Percentiles rank a stretch among this genome's conserved stretches.
Evolutionary conservation across 1,284 basidiomycete genomes (phyloP).

Genomic region (Takashimella koratensis): DNA sequence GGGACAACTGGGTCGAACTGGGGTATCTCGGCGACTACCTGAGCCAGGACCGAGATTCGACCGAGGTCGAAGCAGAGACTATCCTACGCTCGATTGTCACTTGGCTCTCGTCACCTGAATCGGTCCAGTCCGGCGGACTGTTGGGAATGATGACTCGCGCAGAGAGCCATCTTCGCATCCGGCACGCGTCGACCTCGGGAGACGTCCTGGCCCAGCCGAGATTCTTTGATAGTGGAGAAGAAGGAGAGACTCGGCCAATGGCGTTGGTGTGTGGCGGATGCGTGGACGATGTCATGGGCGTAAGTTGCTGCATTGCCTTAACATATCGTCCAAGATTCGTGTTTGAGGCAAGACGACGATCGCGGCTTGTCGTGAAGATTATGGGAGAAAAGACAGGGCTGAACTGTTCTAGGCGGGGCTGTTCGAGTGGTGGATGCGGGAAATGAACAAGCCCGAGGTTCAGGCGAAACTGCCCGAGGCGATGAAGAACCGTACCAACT

Average conservation of each 20-base stretch:
- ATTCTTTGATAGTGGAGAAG: neutral
- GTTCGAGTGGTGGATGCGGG: conserved; percentile 25
- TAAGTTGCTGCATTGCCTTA: too few species aligned
- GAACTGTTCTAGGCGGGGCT: conserved; percentile 20
- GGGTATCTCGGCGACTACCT: conserved; percentile 13
- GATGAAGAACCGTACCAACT: conserved; percentile 13
- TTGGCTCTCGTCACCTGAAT: conserved; percentile 18
- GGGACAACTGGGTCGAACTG: conserved; percentile 28
- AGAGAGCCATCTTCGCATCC: conserved; percentile 18
- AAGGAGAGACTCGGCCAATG: neutral
- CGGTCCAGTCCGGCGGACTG: conserved; percentile 13
- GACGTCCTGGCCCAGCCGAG: neutral
- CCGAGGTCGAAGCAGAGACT: neutral
- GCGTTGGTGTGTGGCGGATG: conserved; percentile 18
- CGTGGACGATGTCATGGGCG: conserved; percentile 21
- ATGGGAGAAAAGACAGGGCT: too few species aligned
- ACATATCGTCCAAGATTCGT: too few species aligned
- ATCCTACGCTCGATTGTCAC: conserved; percentile 14
- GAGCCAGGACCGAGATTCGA: neutral
- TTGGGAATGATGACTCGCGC: conserved; percentile 21
- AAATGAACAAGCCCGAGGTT: conserved; percentile 20
- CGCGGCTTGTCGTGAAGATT: too few species aligned
- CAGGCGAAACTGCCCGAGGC: conserved; percentile 4
- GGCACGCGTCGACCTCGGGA: neutral
- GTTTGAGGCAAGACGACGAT: too few species aligned